Conservation (phyloP, 1,284 basidiomycete genomes). For the Leccinum glutinopallens region DNA sequence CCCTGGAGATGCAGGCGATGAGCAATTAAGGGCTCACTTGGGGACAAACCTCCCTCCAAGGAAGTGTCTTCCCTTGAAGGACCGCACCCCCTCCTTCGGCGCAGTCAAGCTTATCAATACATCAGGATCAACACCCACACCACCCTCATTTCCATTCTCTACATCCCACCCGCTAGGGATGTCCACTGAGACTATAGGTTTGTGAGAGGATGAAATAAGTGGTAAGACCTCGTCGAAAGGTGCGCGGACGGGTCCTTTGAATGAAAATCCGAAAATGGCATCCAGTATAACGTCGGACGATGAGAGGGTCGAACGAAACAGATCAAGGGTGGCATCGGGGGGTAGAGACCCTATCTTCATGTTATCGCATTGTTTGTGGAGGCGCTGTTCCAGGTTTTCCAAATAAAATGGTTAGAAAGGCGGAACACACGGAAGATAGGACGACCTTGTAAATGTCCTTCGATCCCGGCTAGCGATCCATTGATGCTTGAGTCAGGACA, state of each 20-base stretch:
- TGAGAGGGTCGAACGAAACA: conserved; percentile 55
- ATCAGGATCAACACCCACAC: conserved; percentile 67
- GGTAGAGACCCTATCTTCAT: conserved; percentile 76
- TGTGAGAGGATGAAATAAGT: conserved; percentile 61
- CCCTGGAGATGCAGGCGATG: not conserved
- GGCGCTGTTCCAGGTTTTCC: conserved; percentile 48
- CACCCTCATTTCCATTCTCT: conserved; percentile 67
- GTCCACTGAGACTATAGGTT: conserved; percentile 90
- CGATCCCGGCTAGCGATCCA: conserved; percentile 62
- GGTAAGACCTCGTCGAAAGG: conserved; percentile 84
- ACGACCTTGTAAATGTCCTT: conserved; percentile 86
- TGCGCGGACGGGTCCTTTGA: conserved; percentile 83
- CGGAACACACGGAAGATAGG: not conserved
- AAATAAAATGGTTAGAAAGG: not conserved
- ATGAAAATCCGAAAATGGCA: conserved; percentile 98
- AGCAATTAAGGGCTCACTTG: conserved; percentile 52
- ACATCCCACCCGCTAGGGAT: conserved; percentile 98
- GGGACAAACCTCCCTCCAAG: conserved; percentile 82
- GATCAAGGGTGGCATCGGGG: conserved; percentile 48
- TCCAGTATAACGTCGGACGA: conserved; percentile 88
- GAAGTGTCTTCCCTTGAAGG: conserved; percentile 85
- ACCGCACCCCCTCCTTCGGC: conserved; percentile 85
- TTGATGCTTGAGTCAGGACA: conserved; percentile 7
- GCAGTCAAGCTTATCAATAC: conserved; percentile 91
- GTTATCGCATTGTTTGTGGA: conserved; percentile 87